Evolutionary conservation across 2,329 filamentous ascomycete species (phyloP).

Genomic region (Pseudogymnoascus sp.): DNA sequence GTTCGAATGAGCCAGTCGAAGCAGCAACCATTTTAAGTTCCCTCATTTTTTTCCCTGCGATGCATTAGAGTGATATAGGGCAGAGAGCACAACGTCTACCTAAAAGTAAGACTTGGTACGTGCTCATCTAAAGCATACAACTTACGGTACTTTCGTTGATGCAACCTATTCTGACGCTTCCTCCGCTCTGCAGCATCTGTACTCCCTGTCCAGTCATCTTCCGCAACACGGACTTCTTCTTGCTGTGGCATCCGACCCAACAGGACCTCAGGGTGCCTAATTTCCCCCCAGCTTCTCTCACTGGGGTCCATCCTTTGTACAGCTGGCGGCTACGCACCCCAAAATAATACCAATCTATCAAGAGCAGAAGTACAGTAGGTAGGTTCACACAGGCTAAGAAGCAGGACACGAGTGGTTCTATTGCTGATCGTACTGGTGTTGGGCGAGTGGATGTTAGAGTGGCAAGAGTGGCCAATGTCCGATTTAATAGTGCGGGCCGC

Average conservation of each 20-base stretch:
- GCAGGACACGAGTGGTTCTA: not conserved
- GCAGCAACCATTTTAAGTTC: not conserved
- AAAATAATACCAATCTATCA: not conserved
- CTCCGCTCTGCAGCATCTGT: slow-evolving; percentile 25
- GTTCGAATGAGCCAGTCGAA: not conserved
- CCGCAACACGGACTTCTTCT: not conserved
- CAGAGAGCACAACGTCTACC: not conserved
- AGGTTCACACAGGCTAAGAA: not conserved
- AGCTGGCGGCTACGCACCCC: not conserved
- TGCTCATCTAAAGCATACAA: slow-evolving; percentile 11
- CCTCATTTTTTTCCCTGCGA: not conserved
- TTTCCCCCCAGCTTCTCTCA: slow-evolving; percentile 9
- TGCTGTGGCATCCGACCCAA: slow-evolving; percentile 13
- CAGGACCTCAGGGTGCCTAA: slow-evolving; percentile 6
- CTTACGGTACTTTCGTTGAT: slow-evolving; percentile 30
- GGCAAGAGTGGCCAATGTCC: slow-evolving; percentile 9
- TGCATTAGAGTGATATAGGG: not conserved
- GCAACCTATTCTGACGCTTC: slow-evolving; percentile 30
- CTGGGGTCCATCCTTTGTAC: not conserved
- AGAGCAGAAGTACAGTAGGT: not conserved
- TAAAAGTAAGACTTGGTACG: slow-evolving; percentile 8
- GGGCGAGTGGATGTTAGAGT: not conserved
- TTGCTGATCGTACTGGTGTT: not conserved
- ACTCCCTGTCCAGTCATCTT: slow-evolving; percentile 32
- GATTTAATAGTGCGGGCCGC: not conserved